These are phyloP conservation scores for Auricularia sp. DNA, from an alignment of 768 basidiomycete species.

Conservation along the genomic window DNA sequence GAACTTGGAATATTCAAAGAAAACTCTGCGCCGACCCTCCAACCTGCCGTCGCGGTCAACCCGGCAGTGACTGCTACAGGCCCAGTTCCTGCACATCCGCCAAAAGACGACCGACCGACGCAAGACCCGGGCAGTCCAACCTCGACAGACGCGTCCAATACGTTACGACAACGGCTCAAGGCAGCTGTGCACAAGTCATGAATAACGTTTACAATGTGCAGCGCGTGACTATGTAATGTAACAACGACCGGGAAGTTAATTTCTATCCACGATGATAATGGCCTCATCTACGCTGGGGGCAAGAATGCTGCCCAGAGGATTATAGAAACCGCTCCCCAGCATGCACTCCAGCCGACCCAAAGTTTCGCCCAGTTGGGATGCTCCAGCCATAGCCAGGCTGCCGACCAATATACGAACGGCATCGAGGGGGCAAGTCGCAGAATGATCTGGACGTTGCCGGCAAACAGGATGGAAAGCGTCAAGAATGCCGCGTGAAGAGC, in stretches of 20 bases:
- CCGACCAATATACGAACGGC: conserved; percentile 80
- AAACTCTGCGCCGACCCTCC: neutral
- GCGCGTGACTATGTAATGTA: neutral
- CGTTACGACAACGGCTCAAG: neutral
- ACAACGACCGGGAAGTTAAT: neutral
- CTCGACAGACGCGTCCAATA: neutral
- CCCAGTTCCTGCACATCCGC: neutral
- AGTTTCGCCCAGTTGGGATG: conserved; percentile 22
- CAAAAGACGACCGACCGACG: neutral
- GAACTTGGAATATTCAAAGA: conserved; percentile 2
- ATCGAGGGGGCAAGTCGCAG: conserved; percentile 67
- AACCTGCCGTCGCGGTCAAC: neutral
- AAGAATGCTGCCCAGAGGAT: conserved; percentile 78
- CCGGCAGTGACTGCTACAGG: neutral
- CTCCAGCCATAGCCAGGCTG: conserved; percentile 52
- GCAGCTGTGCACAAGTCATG: neutral
- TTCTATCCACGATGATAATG: neutral
- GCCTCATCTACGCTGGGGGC: conserved; percentile 63
- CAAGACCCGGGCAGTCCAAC: neutral
- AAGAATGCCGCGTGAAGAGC: conserved; percentile 62
- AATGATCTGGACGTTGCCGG: conserved; percentile 80
- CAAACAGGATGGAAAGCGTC: conserved; percentile 55
- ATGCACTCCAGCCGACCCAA: conserved; percentile 70
- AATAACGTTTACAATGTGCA: neutral
- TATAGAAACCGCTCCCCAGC: conserved; percentile 63